Conservation (phyloP, 306 rosid species). For the Cicer pinnatifidum region DNA sequence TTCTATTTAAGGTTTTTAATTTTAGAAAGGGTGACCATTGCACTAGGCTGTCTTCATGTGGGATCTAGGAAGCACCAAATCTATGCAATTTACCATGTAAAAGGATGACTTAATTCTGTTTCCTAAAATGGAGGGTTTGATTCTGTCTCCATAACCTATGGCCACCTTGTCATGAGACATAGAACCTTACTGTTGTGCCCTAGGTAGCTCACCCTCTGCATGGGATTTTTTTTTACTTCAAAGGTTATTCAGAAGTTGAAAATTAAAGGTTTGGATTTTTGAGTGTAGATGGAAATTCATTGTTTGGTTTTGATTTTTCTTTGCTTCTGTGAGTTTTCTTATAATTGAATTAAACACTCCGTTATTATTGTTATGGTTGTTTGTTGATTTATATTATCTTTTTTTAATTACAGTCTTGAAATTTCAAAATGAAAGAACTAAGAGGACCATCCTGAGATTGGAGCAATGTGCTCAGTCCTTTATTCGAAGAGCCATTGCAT, state of each 20-base stretch:
- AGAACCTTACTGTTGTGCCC: constrained; percentile 18
- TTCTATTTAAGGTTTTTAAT: constrained; percentile 40
- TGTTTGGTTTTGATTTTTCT: constrained; percentile 27
- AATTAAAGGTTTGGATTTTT: constrained; percentile 15
- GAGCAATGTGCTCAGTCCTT: constrained; percentile 72
- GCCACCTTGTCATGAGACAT: constrained; percentile 18
- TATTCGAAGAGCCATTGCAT: constrained; percentile 63
- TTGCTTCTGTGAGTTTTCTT: constrained; percentile 36
- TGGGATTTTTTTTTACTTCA: constrained; percentile 22
- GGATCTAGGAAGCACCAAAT: constrained; percentile 31
- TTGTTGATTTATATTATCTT: constrained; percentile 39
- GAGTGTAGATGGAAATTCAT: constrained; percentile 28
- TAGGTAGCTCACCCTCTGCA: constrained; percentile 1
- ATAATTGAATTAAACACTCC: constrained; percentile 6
- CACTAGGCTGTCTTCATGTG: constrained; percentile 21
- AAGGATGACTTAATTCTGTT: constrained; percentile 16
- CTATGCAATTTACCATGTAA: constrained; percentile 23
- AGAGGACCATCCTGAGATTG: constrained; percentile 72
- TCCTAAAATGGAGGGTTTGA: constrained; percentile 4
- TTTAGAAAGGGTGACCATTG: constrained; percentile 21
- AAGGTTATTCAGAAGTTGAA: constrained; percentile 6
- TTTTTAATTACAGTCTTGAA: constrained; percentile 53
- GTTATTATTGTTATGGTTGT: constrained; percentile 26
- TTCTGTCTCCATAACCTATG: background rate
- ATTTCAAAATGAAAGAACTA: constrained; percentile 62